Evolutionary conservation across 2,329 filamentous ascomycete genomes (phyloP).

Genomic region (Botrytis hyacinthi): DNA sequence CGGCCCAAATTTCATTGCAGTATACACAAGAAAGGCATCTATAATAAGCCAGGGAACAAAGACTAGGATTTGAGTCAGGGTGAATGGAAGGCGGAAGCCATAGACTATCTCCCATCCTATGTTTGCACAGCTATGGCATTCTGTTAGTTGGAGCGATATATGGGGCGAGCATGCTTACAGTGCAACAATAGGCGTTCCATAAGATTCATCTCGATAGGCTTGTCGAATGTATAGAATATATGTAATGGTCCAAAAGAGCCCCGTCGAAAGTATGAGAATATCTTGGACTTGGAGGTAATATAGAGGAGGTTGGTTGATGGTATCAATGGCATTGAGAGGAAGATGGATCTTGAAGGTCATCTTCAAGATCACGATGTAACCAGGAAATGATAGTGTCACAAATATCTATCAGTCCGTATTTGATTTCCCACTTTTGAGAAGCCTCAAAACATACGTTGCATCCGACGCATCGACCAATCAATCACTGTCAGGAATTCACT

Average conservation of each 20-base stretch:
- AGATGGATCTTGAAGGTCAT: neutral
- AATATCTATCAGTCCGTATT: neutral
- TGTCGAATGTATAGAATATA: neutral
- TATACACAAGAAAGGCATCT: neutral
- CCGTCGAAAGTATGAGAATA: neutral
- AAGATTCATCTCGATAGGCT: conserved; percentile 8
- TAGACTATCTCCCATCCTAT: neutral
- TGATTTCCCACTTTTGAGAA: neutral
- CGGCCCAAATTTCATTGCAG: neutral
- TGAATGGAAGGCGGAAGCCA: neutral
- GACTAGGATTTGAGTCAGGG: neutral
- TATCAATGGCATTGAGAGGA: neutral
- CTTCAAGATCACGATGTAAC: neutral
- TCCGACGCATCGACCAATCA: neutral
- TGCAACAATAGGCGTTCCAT: conserved; percentile 10
- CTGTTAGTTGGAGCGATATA: neutral
- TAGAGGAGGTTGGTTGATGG: neutral
- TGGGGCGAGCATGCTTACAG: neutral
- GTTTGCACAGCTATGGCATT: neutral
- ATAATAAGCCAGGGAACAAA: neutral
- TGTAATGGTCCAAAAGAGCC: neutral
- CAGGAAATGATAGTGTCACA: neutral
- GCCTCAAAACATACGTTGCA: neutral
- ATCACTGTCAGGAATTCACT: neutral
- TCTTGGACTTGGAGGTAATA: neutral